Evolutionary conservation across 441 rosid genomes (phyloP).

Genomic region (Brassica hybrid): DNA sequence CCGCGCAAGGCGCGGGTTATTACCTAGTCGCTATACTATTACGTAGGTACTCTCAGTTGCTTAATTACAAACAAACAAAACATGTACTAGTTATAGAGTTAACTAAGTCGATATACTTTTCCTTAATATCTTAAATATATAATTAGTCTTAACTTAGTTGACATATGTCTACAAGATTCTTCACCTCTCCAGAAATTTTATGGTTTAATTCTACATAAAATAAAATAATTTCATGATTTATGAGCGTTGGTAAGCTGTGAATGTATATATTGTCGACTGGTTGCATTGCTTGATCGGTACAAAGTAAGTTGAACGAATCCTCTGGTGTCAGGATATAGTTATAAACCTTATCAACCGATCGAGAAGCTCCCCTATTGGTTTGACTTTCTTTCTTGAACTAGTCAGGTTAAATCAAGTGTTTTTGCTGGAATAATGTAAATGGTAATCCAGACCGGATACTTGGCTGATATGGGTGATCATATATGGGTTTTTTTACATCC

Average conservation of each 20-base stretch:
- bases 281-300: background rate
- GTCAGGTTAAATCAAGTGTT: background rate
- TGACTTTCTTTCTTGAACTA: background rate
- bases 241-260: no score
- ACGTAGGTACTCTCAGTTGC: no score
- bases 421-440: background rate
- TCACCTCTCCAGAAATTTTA: background rate
- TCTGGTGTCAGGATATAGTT: background rate
- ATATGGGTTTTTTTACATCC: no score
- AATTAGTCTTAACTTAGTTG: no score
- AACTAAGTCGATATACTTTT: background rate
- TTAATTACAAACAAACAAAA: background rate
- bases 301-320: background rate
- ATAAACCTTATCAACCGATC: background rate
- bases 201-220: background rate
- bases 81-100: background rate
- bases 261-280: background rate
- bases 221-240: no score
- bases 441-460: background rate
- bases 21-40: background rate
- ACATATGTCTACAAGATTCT: background rate
- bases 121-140: no score
- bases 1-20: no score
- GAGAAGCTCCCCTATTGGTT: background rate
- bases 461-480: background rate